phyloP scores from a whole-genome alignment of 192 early-diverging fungal species.

The Mortierella antarctica region DNA sequence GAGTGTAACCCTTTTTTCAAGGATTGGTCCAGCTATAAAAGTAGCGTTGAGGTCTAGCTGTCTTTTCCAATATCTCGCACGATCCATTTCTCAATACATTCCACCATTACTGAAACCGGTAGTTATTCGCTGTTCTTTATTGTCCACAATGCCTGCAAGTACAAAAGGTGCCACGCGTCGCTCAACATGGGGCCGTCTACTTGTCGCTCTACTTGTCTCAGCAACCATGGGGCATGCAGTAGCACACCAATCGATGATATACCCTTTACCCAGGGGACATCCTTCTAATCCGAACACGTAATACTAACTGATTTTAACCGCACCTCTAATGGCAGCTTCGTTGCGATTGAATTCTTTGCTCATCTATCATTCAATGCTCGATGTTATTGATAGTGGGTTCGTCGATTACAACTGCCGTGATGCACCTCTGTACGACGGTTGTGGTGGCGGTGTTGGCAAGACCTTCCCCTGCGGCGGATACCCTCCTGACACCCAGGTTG shows the following conservation, averaged over 20 bases:
- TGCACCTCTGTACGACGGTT: constrained; percentile 42
- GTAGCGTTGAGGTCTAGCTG: too few relatives aligned
- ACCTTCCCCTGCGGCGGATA: constrained; percentile 57
- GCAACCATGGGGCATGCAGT: neutral
- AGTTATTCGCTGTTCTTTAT: too few relatives aligned
- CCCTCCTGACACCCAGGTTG: constrained; percentile 47
- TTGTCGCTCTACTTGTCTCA: constrained; percentile 1
- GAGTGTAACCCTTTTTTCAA: too few relatives aligned
- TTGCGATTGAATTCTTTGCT: neutral
- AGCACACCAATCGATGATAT: constrained; percentile 51
- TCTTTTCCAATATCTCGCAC: too few relatives aligned
- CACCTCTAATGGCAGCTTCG: too few relatives aligned
- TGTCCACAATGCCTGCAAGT: neutral
- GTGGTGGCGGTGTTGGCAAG: constrained; percentile 34
- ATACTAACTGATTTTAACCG: neutral
- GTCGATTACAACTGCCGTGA: constrained; percentile 41
- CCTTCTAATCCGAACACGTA: constrained; percentile 51
- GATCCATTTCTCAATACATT: too few relatives aligned
- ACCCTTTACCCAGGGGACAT: constrained; percentile 45
- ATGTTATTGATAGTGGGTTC: constrained; percentile 4
- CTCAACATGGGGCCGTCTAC: neutral
- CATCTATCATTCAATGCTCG: neutral
- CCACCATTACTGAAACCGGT: too few relatives aligned
- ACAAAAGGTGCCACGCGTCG: neutral
- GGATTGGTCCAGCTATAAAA: too few relatives aligned